Conservation (phyloP, 2,329 filamentous ascomycete genomes). For the Dothideomycetes sp. region DNA sequence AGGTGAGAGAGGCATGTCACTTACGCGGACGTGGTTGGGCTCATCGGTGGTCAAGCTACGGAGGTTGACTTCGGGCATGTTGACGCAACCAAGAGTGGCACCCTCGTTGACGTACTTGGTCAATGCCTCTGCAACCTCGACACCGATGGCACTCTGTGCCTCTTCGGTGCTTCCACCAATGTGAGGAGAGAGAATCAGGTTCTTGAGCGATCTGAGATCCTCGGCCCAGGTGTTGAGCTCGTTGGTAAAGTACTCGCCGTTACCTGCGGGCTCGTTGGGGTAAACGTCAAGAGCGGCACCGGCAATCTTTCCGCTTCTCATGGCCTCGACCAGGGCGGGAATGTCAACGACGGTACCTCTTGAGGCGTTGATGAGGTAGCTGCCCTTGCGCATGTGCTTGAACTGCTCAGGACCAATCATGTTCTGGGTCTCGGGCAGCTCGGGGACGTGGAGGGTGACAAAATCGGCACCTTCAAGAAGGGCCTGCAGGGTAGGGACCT, state of each 20-base stretch:
- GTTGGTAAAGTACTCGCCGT: slow-evolving; percentile 89
- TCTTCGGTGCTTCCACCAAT: slow-evolving; percentile 98
- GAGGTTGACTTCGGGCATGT: slow-evolving; percentile 89
- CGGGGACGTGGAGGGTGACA: slow-evolving; percentile 88
- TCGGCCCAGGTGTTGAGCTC: slow-evolving; percentile 75
- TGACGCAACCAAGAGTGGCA: slow-evolving; percentile 82
- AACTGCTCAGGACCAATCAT: slow-evolving; percentile 78
- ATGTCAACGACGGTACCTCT: slow-evolving; percentile 93
- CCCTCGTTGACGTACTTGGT: slow-evolving; percentile 95
- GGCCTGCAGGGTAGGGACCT: slow-evolving; percentile 67
- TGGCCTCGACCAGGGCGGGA: slow-evolving; percentile 77
- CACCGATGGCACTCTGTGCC: slow-evolving; percentile 88
- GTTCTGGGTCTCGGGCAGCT: slow-evolving; percentile 83
- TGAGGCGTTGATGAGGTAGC: slow-evolving; percentile 93
- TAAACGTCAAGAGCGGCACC: slow-evolving; percentile 96
- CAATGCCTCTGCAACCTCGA: slow-evolving; percentile 81
- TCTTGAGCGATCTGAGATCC: slow-evolving; percentile 75
- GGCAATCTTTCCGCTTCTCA: slow-evolving; percentile 76
- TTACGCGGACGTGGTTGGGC: slow-evolving; percentile 68
- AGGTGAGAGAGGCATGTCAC: slow-evolving; percentile 30
- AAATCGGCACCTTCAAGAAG: slow-evolving; percentile 80
- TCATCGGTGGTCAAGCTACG: slow-evolving; percentile 86
- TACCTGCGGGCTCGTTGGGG: slow-evolving; percentile 84
- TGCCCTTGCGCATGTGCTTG: slow-evolving; percentile 80
- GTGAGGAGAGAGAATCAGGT: slow-evolving; percentile 91